Percentiles rank a stretch among this genome's conserved stretches.
phyloP scores from a whole-genome alignment of 345 rosid species.

The Eucalyptus marginata region DNA sequence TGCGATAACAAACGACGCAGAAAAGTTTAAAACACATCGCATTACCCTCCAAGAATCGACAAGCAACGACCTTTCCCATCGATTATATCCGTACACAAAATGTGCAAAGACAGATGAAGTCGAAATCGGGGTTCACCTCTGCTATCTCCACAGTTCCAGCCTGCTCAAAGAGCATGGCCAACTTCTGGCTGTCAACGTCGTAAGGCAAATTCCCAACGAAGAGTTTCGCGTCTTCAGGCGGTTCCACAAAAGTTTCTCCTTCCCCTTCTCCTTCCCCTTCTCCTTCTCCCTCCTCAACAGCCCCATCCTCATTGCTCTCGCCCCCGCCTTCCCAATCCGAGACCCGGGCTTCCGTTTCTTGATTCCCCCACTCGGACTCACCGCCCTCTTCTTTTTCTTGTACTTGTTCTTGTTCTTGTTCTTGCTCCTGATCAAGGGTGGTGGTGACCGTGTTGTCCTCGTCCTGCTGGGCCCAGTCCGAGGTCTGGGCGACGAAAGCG shows the following conservation, averaged over 20 bases:
- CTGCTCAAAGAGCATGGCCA: constrained; percentile 83
- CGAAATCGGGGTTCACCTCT: constrained; percentile 34
- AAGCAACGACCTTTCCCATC: neutral
- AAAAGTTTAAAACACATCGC: neutral
- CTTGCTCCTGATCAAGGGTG: constrained; percentile 4
- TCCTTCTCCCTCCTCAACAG: constrained; percentile 4
- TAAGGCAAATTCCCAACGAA: constrained; percentile 83
- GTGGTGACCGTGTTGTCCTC: constrained; percentile 27
- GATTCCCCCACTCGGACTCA: neutral
- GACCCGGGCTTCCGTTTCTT: constrained; percentile 9
- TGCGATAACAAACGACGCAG: neutral
- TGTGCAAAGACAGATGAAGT: neutral
- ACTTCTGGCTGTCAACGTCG: constrained; percentile 67
- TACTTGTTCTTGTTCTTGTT: neutral
- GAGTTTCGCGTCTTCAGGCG: constrained; percentile 78
- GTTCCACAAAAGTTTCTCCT: constrained; percentile 20
- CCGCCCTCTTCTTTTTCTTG: neutral
- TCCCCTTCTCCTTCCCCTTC: neutral
- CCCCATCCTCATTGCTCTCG: constrained; percentile 1
- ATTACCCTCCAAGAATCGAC: neutral
- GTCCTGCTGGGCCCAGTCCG: constrained; percentile 30
- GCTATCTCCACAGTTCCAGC: constrained; percentile 94
- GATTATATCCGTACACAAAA: neutral
- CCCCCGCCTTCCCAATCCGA: constrained; percentile 21
- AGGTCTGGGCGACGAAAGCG: constrained; percentile 47